Conservation (phyloP, 2,329 filamentous ascomycete genomes). For the Zasmidium citrigriseum region DNA sequence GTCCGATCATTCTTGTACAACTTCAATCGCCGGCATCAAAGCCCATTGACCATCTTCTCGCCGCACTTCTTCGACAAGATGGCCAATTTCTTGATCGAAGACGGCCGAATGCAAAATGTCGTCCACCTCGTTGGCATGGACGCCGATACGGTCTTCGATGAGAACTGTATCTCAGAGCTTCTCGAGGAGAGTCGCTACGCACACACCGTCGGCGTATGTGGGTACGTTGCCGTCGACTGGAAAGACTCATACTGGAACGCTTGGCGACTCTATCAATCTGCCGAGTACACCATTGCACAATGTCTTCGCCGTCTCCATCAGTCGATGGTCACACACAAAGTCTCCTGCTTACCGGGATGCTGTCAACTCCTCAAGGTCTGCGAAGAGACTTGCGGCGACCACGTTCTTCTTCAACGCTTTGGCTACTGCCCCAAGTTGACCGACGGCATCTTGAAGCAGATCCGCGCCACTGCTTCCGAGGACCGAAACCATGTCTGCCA, state of each 20-base stretch:
- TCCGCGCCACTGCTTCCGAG: background rate
- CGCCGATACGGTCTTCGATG: conserved; percentile 2
- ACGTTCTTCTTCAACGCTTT: background rate
- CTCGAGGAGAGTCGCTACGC: conserved; percentile 1
- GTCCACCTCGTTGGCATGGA: conserved; percentile 7
- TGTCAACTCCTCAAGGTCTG: background rate
- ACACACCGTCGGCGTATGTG: conserved; percentile 1
- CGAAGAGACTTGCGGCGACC: background rate
- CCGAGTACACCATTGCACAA: conserved; percentile 2
- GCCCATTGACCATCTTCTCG: background rate
- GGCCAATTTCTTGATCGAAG: background rate
- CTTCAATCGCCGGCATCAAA: background rate
- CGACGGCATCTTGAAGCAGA: conserved; percentile 1
- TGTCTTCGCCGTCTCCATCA: background rate
- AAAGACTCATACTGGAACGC: background rate
- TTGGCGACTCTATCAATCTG: background rate
- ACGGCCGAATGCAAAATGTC: background rate
- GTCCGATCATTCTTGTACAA: conserved; percentile 6
- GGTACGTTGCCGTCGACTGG: conserved; percentile 4
- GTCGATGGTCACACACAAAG: background rate
- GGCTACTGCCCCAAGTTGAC: background rate
- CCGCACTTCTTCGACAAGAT: conserved; percentile 2
- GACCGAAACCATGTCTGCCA: conserved; percentile 1
- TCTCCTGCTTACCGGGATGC: background rate
- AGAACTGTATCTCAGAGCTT: background rate